Evolutionary conservation across 2,329 filamentous ascomycete genomes (phyloP), one percentile per base, ranked within the genome.

Genomic region (Ceratocystis destructans): DNA sequence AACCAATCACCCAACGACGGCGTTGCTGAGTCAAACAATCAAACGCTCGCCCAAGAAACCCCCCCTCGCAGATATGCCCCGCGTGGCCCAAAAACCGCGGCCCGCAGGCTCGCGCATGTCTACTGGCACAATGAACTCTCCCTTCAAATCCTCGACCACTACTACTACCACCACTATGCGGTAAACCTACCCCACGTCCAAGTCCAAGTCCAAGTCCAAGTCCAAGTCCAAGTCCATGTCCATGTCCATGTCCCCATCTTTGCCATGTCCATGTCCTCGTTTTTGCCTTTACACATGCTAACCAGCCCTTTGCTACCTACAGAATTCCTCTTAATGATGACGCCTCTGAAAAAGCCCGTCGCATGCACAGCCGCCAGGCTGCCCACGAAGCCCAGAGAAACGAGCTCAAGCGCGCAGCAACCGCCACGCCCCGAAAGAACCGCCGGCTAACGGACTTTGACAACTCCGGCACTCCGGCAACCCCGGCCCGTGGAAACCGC

Each of bases 321-420:
- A 68, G 67, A 75, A 95, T 99, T 68, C 92, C 94, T 45, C 84
- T 99, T 69, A 97, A 97, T 78, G 94, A 99, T 78, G 94, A 99
- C 80, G 87, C 85, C 68, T 85, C 87, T 71, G 94, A 99, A 78
- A 96, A 95, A 76, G 92, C 91, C 62, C 87, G 87, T 71, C 88
- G 94, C 62, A 80, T 93, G 72, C 88, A 94, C 73, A 91, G 89
- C 69, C 87, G 94, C 72, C 90, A 95, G 77, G 90, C 89, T 44
- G 84, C 90, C 37, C 88, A 96, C 74, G 90, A 96, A 75, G 87
- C 87, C 71, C 92, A 96, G 74, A 89, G 95, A 81, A 94, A 94
- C 77, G 87, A 96, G 74, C 87, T 97, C 71, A 90, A 91, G 75
- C 87, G 88, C 10, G 89, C 90, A 59, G 77, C 79, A 22, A 82